These are phyloP conservation scores for Alternaria tenuissima DNA, from an alignment of 2,329 filamentous ascomycete genomes.

Conservation along the genomic window DNA sequence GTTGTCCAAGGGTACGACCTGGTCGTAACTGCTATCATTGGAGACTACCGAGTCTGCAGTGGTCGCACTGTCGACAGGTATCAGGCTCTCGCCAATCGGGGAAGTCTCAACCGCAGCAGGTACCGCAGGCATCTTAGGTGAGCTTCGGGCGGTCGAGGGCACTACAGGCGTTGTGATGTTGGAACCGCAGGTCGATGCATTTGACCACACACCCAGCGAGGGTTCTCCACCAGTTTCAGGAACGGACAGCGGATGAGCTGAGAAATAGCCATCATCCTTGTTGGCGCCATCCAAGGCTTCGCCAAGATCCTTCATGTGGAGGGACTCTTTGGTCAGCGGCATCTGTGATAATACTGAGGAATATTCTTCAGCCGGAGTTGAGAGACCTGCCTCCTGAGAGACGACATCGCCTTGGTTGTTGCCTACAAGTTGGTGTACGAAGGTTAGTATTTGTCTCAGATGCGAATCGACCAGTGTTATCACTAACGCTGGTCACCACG, in stretches of 20 bases:
- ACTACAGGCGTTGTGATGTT: slow-evolving; percentile 12
- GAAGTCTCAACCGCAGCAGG: slow-evolving; percentile 84
- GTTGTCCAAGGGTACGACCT: slow-evolving; percentile 3
- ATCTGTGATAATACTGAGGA: background rate
- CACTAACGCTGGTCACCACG: slow-evolving; percentile 25
- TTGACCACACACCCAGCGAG: slow-evolving; percentile 9
- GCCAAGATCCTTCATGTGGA: slow-evolving; percentile 15
- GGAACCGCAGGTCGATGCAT: slow-evolving; percentile 24
- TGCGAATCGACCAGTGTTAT: background rate
- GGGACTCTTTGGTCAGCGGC: slow-evolving; percentile 15
- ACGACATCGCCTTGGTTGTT: slow-evolving; percentile 24
- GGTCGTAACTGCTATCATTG: slow-evolving; percentile 24
- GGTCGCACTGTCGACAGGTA: slow-evolving; percentile 79
- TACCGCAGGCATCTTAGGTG: slow-evolving; percentile 41
- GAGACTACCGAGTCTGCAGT: slow-evolving; percentile 14
- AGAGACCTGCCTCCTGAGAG: slow-evolving; percentile 19
- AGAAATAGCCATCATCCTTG: background rate
- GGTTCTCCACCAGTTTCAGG: background rate
- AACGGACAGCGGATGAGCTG: background rate
- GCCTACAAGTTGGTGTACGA: background rate
- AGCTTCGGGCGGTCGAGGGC: slow-evolving; percentile 46
- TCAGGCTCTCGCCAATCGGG: slow-evolving; percentile 88
- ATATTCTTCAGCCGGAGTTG: slow-evolving; percentile 16
- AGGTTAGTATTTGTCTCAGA: background rate
- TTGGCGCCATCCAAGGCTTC: slow-evolving; percentile 7